A percentile compares a stretch with the other conserved stretches of the same genome.
Evolutionary conservation across 371 early-diverging fungal genomes (phyloP).

Genomic region (Umbelopsis sp.): DNA sequence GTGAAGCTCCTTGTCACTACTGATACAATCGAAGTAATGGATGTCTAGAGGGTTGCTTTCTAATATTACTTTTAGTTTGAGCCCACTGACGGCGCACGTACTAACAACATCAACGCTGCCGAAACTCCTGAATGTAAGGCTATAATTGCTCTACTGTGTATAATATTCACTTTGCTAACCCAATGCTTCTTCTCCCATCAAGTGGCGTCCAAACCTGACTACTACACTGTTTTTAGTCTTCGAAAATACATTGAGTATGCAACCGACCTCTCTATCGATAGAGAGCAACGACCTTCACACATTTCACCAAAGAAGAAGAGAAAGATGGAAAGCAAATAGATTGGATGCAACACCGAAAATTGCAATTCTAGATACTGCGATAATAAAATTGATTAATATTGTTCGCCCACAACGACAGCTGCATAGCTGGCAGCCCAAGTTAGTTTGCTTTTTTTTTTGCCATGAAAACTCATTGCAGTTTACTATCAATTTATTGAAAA

Average conservation of each 20-base stretch:
- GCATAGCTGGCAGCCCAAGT: no score
- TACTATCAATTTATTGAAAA: no score
- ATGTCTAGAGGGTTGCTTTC: not conserved
- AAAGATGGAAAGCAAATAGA: conserved; percentile 18
- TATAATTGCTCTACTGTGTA: not conserved
- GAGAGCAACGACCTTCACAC: conserved; percentile 21
- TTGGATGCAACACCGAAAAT: not conserved
- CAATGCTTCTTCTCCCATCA: not conserved
- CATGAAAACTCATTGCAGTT: no score
- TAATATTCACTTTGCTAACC: conserved; percentile 3
- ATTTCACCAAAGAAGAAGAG: conserved; percentile 25
- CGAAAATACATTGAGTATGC: conserved; percentile 56
- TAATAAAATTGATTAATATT: no score
- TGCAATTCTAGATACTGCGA: no score
- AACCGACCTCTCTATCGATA: conserved; percentile 32
- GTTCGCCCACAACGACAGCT: no score
- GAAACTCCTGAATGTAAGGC: conserved; percentile 40
- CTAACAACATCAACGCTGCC: conserved; percentile 45
- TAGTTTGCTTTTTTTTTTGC: no score
- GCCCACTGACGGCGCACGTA: conserved; percentile 27
- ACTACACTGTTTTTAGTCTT: conserved; percentile 57
- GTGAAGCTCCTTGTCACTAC: not conserved
- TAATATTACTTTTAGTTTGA: conserved; percentile 27
- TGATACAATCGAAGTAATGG: not conserved
- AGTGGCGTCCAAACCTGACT: conserved; percentile 49